These are phyloP conservation scores for Fusarium sp. DNA, from an alignment of 2,329 filamentous ascomycete genomes.

Conservation along the genomic window DNA sequence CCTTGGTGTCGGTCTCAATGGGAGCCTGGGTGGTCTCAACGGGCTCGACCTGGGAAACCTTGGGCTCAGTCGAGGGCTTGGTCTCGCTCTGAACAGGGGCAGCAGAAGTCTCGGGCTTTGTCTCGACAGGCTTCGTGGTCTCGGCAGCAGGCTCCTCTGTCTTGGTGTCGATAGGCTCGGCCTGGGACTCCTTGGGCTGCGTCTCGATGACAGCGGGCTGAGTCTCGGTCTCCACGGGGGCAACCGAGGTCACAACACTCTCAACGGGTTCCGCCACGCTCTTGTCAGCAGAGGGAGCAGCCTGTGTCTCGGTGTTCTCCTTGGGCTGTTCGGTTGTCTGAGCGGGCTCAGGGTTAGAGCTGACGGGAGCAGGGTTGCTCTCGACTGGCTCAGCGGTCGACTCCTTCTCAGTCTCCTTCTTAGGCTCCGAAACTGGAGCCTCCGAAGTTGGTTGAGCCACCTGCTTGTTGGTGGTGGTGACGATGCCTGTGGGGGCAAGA, in stretches of 20 bases:
- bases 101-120: neutral
- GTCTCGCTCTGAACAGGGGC: neutral
- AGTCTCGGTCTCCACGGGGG: neutral
- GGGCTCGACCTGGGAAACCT: neutral
- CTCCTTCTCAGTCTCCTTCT: constrained; percentile 13
- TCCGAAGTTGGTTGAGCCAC: constrained; percentile 18
- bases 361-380: neutral
- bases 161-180: neutral
- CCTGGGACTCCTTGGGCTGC: neutral
- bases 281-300: constrained; percentile 6
- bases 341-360: constrained; percentile 8
- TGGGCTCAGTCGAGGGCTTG: neutral
- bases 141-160: neutral
- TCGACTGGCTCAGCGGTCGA: constrained; percentile 8
- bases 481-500: constrained; percentile 41
- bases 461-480: constrained; percentile 34
- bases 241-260: neutral
- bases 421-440: constrained; percentile 10
- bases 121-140: neutral
- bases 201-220: constrained; percentile 16
- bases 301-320: constrained; percentile 15
- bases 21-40: neutral
- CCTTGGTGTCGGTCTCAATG: neutral
- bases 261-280: neutral
- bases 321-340: constrained; percentile 23